Conservation (phyloP, 176 grass and related monocot genomes). For the maize (Zea mays) region Zm-B73-REFERENCE-NAM-5.0 NC_050097.1:209289501-209290000, state of each 20-base stretch:
- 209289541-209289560: constrained; percentile 28
- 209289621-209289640: background rate
- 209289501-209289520: background rate
- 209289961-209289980: background rate
- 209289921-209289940: background rate
- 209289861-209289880: background rate
- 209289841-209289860: background rate
- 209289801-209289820: background rate
- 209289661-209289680: background rate
- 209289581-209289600: background rate
- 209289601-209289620: constrained; percentile 22
- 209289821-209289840: background rate
- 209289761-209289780: constrained; percentile 15
- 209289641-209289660: background rate
- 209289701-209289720: constrained; percentile 34
- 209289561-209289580: constrained; percentile 8
- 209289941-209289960: background rate
- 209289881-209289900: background rate
- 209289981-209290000: background rate
- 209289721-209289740: constrained; percentile 32
- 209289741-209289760: constrained; percentile 23
- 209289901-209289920: background rate
- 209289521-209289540: background rate
- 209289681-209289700: constrained; percentile 12
- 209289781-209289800: constrained; percentile 21